Evolutionary conservation across 257 asterid genomes (phyloP).

Genomic region (Primulina huaijiensis): DNA sequence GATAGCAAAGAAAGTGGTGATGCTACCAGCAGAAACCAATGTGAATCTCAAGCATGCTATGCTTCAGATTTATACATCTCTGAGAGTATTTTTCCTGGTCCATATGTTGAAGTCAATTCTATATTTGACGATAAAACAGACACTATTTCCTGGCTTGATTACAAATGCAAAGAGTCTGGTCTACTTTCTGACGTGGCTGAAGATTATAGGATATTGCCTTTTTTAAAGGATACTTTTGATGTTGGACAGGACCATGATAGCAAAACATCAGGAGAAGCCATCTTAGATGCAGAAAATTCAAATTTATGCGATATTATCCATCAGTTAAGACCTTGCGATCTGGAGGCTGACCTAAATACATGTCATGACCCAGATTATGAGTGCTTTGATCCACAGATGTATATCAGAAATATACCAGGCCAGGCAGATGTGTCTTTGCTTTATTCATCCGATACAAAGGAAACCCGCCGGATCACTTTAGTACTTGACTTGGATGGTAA

Average conservation of each 20-base stretch:
- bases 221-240: conserved; percentile 56
- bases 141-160: conserved; percentile 47
- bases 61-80: conserved; percentile 65
- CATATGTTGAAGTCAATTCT: conserved; percentile 44
- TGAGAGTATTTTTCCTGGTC: conserved; percentile 72
- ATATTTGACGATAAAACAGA: conserved; percentile 46
- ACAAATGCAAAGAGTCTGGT: conserved; percentile 62
- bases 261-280: conserved; percentile 42
- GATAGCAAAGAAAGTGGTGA: conserved; percentile 78
- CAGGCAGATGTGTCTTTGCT: conserved; percentile 42
- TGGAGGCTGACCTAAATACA: conserved; percentile 44
- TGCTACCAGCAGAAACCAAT: conserved; percentile 56
- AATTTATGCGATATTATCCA: conserved; percentile 67
- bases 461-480: conserved; percentile 53
- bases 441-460: conserved; percentile 42
- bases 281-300: conserved; percentile 43
- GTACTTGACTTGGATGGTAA: conserved; percentile 96
- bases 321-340: too few relatives aligned
- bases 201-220: conserved; percentile 58
- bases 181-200: conserved; percentile 56
- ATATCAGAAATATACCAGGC: conserved; percentile 68
- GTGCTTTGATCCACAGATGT: conserved; percentile 81
- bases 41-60: conserved; percentile 56
- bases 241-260: conserved; percentile 39
- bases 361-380: conserved; percentile 62